Evolutionary conservation across 75 land plant genomes (phyloP), one percentile per base, ranked within the genome.

Genomic region (Sequoiadendron giganteum): DNA sequence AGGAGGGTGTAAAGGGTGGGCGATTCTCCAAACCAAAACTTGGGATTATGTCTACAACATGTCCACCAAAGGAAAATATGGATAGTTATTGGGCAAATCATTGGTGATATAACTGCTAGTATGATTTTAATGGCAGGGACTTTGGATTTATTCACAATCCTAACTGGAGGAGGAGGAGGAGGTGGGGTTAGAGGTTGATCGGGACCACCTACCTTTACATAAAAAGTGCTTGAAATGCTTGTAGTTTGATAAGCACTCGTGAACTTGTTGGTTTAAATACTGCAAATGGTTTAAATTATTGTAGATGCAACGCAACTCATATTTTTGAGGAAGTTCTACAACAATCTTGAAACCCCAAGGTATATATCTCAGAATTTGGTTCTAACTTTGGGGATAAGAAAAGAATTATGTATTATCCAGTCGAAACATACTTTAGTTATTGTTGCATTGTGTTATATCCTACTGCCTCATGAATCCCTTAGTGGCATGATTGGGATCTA

Each of bases 401-500:
- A 92, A 88, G 89, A 93, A 92, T 86, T 48, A 25, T 11, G 96
- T 87, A 92, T 95, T 30, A 42, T 42, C 43, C 43, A 42, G 43
- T 42, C 4, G 43, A 42, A 42, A 1, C 43, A 42, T 42, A 42
- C 88, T 89, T 5, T 86, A 79, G 49, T 87, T 89, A 43, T 83
- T 86, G 0, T 88, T 85, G 49, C 95, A 94, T 70, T 88, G 61
- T 81, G 48, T 3, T 39, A 91, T 58, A 68, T 90, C 92, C 39
- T 87, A 47, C 70, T 86, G 92, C 72, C 91, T 90, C 87, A 65
- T 89, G 83, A 94, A 95, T 5, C 95, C 95, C 52, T 89, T 38
- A 32, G 85, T 88, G 15, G 89, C 54, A 70, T 92, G 90, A 1
- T 49, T 85, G 2, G 83, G 86, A 89, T 95, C 93, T 19, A 73